Percentiles rank a stretch among this genome's conserved stretches.
Evolutionary conservation across 805 yeast species (phyloP).

Genomic region (Kluyveromyces lactis): DNA sequence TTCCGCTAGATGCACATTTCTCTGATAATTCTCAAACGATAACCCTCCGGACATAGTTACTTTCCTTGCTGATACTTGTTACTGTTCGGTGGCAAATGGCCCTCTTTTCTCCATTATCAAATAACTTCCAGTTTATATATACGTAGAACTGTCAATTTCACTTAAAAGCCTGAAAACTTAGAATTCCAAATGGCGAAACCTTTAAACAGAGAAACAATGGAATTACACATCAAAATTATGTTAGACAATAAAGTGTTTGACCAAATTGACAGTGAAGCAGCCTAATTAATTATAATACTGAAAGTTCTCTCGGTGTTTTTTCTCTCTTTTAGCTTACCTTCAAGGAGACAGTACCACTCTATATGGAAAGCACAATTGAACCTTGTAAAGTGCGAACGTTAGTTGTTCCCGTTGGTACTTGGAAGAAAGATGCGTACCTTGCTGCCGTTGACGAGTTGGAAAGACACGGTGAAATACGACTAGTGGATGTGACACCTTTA

Average conservation of each 20-base stretch:
- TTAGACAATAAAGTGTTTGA: too few species aligned
- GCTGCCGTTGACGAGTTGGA: slow-evolving; percentile 38
- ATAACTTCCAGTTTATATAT: not conserved
- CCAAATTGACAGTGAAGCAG: too few species aligned
- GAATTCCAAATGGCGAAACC: too few species aligned
- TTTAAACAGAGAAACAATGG: too few species aligned
- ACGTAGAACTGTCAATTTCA: too few species aligned
- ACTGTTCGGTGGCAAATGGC: not conserved
- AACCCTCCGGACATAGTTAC: slow-evolving; percentile 65
- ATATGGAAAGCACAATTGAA: slow-evolving; percentile 32
- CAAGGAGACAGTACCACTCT: not conserved
- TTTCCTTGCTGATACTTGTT: slow-evolving; percentile 2
- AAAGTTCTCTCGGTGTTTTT: too few species aligned
- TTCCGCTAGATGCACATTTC: slow-evolving; percentile 68
- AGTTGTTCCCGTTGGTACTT: slow-evolving; percentile 56
- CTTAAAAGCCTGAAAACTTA: too few species aligned
- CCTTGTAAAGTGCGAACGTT: slow-evolving; percentile 62
- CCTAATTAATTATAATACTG: too few species aligned
- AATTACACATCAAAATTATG: too few species aligned
- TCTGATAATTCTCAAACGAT: slow-evolving; percentile 86
- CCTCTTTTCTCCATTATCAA: not conserved
- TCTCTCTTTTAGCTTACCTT: too few species aligned
- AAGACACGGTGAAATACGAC: slow-evolving; percentile 51
- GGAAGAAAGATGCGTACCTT: slow-evolving; percentile 32
- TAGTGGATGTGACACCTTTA: slow-evolving; percentile 68